phyloP scores from a whole-genome alignment of 1,284 basidiomycete genomes.

The Xerocomus cyaneibrunnescens region DNA sequence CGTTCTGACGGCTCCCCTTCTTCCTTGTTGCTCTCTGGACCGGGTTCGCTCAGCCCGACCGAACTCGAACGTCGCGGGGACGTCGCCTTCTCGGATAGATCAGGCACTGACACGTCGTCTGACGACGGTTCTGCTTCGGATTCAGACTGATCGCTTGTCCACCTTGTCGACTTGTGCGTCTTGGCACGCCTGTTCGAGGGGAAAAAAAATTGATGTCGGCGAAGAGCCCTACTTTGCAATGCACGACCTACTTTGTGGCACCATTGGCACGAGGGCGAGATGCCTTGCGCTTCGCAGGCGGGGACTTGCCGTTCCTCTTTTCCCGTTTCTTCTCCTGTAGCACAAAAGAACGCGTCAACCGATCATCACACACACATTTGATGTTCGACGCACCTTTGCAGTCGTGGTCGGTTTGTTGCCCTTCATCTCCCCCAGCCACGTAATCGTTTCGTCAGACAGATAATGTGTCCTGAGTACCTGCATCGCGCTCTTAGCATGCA shows the following conservation, averaged over 20 bases:
- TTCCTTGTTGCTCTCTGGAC: slow-evolving; percentile 32
- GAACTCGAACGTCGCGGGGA: slow-evolving; percentile 31
- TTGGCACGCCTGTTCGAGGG: slow-evolving; percentile 28
- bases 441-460: slow-evolving; percentile 56
- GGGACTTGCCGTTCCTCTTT: slow-evolving; percentile 34
- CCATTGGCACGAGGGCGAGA: slow-evolving; percentile 40
- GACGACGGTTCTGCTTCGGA: slow-evolving; percentile 36
- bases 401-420: slow-evolving; percentile 21
- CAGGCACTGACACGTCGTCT: slow-evolving; percentile 28
- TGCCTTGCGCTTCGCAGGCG: slow-evolving; percentile 44
- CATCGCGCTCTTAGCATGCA: slow-evolving; percentile 5
- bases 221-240: not conserved
- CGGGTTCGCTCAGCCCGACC: slow-evolving; percentile 23
- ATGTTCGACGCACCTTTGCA: slow-evolving; percentile 20
- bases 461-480: slow-evolving; percentile 67
- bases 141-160: slow-evolving; percentile 37
- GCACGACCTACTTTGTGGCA: slow-evolving; percentile 39
- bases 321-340: slow-evolving; percentile 38
- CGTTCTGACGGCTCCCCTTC: slow-evolving; percentile 35
- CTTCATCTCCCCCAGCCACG: slow-evolving; percentile 50
- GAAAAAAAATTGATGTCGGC: slow-evolving; percentile 20
- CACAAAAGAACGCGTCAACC: not conserved
- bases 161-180: slow-evolving; percentile 33
- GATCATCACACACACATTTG: not conserved
- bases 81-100: slow-evolving; percentile 30